phyloP scores from a whole-genome alignment of 768 basidiomycete species.

The Trametes cubensis region DNA sequence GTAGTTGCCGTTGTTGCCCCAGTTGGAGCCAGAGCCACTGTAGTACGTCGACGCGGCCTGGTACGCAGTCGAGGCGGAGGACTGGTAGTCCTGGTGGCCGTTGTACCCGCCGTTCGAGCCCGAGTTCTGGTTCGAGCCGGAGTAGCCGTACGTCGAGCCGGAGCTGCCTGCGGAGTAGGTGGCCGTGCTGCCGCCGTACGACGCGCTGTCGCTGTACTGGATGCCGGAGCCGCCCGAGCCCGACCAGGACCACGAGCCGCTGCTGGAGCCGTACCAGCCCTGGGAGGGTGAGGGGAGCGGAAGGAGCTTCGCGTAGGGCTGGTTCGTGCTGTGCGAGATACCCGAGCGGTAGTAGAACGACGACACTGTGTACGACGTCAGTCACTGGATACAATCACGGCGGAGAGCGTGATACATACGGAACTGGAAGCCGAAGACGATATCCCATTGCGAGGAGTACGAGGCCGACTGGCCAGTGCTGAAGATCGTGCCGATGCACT shows the following conservation, averaged over 20 bases:
- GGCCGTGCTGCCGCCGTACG: background rate
- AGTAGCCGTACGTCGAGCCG: background rate
- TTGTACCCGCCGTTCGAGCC: background rate
- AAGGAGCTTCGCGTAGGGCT: conserved; percentile 20
- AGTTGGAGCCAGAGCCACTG: background rate
- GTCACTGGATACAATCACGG: background rate
- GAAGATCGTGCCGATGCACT: conserved; percentile 24
- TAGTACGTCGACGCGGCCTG: conserved; percentile 7
- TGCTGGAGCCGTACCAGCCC: conserved; percentile 1
- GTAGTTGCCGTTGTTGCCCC: background rate
- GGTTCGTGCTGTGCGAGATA: conserved; percentile 8
- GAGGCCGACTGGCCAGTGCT: conserved; percentile 7
- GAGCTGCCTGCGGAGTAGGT: background rate
- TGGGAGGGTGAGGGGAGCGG: conserved; percentile 1
- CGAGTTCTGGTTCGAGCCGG: background rate
- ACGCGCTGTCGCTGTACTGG: conserved; percentile 1
- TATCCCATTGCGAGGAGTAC: conserved; percentile 7
- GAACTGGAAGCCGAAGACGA: conserved; percentile 21
- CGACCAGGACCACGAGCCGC: conserved; percentile 4
- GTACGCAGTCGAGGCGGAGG: background rate
- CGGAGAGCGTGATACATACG: background rate
- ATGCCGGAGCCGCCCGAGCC: background rate
- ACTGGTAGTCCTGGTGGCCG: background rate
- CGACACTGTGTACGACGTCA: conserved; percentile 8
- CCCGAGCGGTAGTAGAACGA: conserved; percentile 23